Base-by-base conservation (phyloP, 208 protist species). In the Leishmania mexicana region DNA sequence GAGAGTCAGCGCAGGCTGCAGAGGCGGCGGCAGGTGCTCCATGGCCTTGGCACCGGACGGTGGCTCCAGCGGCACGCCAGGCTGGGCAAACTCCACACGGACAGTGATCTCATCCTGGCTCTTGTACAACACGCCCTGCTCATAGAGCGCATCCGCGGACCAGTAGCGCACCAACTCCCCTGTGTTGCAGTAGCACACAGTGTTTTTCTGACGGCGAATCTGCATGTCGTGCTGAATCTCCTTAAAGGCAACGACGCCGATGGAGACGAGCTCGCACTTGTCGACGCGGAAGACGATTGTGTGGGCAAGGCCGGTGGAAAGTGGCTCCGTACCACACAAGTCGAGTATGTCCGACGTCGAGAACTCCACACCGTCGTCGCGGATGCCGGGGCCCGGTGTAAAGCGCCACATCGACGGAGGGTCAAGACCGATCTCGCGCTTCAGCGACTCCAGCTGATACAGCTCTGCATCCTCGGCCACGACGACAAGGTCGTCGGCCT, bases 161-260 rank as follows among this genome's bases (percentile, higher is more conserved):
- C 83, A 89, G 82, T 81, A 89, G n/a, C 83, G 79, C 62, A 89
- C 88, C 35, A 97, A 81, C 80, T 97, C 92, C n/a, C 94, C 94
- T 8, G 92, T 94, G 81, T 88, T 95, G 79, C 90, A 89, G 88
- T 95, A 97, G 51, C 85, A 88, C n/a, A 96, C 89, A 42, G 89
- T 85, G 76, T 90, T 78, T 53, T 78, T 79, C 74, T 96, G 92
- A 5, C 82, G 75, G 17, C 88, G 80, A 47, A 97, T 85, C 78
- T 88, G 83, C 81, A 82, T 77, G 81, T 97, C 88, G 45, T 91
- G 78, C 68, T 80, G 74, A 11, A 87, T 83, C 2, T 81, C 74
- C 11, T 88, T 79, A 5, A 89, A 80, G n/a, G 88, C 88, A 24
- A 97, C 77, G 24, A 97, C 78, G 42, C 94, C 94, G 64, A 97